These are phyloP conservation scores for Neoboletus brunneissimus DNA, from an alignment of 768 basidiomycete species.

Conservation along the genomic window DNA sequence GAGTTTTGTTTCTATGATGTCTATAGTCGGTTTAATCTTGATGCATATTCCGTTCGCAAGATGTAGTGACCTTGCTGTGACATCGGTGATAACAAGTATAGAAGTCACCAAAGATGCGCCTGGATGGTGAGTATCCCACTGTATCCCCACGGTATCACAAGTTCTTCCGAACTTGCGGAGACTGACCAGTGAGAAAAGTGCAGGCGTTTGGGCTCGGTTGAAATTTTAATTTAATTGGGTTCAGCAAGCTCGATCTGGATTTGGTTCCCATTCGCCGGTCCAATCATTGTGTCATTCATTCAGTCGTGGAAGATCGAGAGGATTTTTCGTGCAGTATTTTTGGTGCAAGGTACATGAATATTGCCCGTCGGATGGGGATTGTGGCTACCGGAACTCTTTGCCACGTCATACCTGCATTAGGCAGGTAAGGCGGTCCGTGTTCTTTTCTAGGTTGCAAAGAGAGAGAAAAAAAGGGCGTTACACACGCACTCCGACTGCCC, in stretches of 20 bases:
- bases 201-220: background rate
- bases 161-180: background rate
- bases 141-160: constrained; percentile 1
- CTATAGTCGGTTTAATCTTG: constrained; percentile 10
- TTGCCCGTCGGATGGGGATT: background rate
- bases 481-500: background rate
- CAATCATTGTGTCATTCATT: background rate
- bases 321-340: background rate
- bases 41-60: background rate
- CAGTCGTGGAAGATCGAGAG: background rate
- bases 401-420: background rate
- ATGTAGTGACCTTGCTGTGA: background rate
- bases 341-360: background rate
- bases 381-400: background rate
- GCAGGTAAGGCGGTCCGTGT: background rate
- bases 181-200: constrained; percentile 6
- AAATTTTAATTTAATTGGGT: background rate
- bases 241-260: background rate
- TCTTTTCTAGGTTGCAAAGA: background rate
- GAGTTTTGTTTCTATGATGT: constrained; percentile 11
- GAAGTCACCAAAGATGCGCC: background rate
- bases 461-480: background rate
- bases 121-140: background rate
- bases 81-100: constrained; percentile 5
- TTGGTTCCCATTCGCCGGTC: background rate